Conservation (phyloP, 83 land plant species). For the Diphasiastrum complanatum region DNA sequence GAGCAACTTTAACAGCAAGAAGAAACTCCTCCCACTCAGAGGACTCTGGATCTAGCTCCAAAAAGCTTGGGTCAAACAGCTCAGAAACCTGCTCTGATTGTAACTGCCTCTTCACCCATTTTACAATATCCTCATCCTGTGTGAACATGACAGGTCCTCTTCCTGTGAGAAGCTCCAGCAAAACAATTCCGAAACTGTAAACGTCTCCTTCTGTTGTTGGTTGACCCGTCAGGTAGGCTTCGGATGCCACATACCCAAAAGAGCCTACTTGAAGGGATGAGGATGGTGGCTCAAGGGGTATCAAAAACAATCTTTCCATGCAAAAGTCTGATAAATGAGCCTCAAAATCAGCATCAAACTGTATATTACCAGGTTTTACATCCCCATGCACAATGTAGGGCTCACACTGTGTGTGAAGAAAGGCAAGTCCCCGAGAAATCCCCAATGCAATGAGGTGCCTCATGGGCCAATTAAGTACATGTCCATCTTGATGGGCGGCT, state of each 20-base stretch:
- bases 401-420: conserved; percentile 57
- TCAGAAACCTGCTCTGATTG: conserved; percentile 76
- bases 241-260: conserved; percentile 79
- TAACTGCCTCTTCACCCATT: conserved; percentile 95
- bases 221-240: conserved; percentile 56
- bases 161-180: conserved; percentile 90
- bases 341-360: conserved; percentile 95
- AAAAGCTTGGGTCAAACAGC: conserved; percentile 75
- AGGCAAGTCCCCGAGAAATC: conserved; percentile 80
- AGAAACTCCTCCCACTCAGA: conserved; percentile 99
- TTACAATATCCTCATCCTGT: conserved; percentile 87
- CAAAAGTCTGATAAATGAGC: conserved; percentile 92
- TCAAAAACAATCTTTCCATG: conserved; percentile 45
- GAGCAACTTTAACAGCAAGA: conserved; percentile 85
- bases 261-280: conserved; percentile 51
- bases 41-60: conserved; percentile 85
- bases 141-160: conserved; percentile 71
- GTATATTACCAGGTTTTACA: conserved; percentile 75
- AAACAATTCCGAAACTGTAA: conserved; percentile 91
- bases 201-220: conserved; percentile 67
- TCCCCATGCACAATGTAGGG: conserved; percentile 72
- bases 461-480: conserved; percentile 97
- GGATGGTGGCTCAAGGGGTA: conserved; percentile 43
- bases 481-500: conserved; percentile 93
- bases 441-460: conserved; percentile 94